A percentile compares a stretch with the other conserved stretches of the same genome.
These are phyloP conservation scores for Solanum arcanum DNA, from an alignment of 257 asterid species.

Conservation along the genomic window DNA sequence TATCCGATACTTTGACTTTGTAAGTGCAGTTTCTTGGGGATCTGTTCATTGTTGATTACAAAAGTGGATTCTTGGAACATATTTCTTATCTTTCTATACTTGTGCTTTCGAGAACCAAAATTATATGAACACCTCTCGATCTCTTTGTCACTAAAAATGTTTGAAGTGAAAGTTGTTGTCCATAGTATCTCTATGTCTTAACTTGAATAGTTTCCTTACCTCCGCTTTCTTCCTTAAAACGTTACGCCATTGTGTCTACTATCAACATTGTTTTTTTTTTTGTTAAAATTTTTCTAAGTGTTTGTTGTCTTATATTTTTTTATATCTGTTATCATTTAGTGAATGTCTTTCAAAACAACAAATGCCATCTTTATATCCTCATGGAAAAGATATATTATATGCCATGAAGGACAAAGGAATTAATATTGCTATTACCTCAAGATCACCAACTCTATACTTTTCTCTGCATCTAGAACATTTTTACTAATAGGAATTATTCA, in stretches of 20 bases:
- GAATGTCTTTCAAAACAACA: constrained; percentile 44
- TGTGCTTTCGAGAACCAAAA: neutral
- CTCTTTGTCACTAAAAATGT: neutral
- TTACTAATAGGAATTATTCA: too few relatives aligned
- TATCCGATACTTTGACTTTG: neutral
- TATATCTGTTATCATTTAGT: constrained; percentile 12
- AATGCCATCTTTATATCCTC: constrained; percentile 25
- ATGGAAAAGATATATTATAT: constrained; percentile 22
- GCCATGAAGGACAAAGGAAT: constrained; percentile 32
- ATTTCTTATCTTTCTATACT: neutral
- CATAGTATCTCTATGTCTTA: neutral
- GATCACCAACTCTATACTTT: constrained; percentile 21
- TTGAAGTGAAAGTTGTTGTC: neutral
- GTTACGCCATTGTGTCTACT: neutral
- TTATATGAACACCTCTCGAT: neutral
- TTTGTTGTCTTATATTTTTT: neutral
- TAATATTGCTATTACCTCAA: constrained; percentile 30
- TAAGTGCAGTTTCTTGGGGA: neutral
- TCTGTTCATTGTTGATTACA: neutral
- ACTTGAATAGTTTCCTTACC: neutral
- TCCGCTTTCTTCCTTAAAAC: neutral
- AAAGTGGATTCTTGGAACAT: neutral
- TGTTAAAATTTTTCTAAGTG: neutral
- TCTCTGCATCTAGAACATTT: too few relatives aligned
- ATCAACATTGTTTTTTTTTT: neutral